A percentile compares a stretch with the other conserved stretches of the same genome.
Conservation (phyloP, 768 basidiomycete genomes). For the Rossbeevera mucosa region DNA sequence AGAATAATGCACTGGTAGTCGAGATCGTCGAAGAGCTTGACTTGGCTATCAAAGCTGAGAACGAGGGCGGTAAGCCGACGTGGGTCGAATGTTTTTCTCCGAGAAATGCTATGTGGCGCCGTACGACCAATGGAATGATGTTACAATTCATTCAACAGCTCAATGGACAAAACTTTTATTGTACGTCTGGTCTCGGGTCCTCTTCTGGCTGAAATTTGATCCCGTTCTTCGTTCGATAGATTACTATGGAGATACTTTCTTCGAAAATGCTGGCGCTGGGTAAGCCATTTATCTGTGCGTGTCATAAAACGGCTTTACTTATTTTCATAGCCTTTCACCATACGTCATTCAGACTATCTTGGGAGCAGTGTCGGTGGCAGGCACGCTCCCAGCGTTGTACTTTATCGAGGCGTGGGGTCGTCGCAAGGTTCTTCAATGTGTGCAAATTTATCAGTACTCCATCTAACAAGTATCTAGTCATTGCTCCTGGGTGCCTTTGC, state of each 20-base stretch:
- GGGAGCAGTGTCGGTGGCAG: slow-evolving; percentile 69
- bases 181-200: slow-evolving; percentile 33
- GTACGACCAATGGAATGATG: slow-evolving; percentile 80
- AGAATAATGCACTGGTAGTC: slow-evolving; percentile 53
- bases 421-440: slow-evolving; percentile 42
- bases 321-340: slow-evolving; percentile 45
- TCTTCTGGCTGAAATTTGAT: neutral
- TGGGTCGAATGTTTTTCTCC: slow-evolving; percentile 77
- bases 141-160: slow-evolving; percentile 77
- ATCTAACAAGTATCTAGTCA: slow-evolving; percentile 36
- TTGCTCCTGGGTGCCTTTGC: slow-evolving; percentile 60
- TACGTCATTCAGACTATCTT: slow-evolving; percentile 75
- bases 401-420: slow-evolving; percentile 76
- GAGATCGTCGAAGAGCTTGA: slow-evolving; percentile 63
- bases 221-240: slow-evolving; percentile 37
- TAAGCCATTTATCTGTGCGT: slow-evolving; percentile 23
- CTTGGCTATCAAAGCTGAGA: slow-evolving; percentile 64
- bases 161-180: slow-evolving; percentile 80
- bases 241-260: slow-evolving; percentile 80
- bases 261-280: slow-evolving; percentile 66
- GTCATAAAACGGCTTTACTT: neutral
- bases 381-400: slow-evolving; percentile 62
- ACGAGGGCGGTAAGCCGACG: slow-evolving; percentile 74
- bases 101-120: slow-evolving; percentile 63
- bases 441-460: neutral